Percentiles rank a stretch among this genome's conserved stretches.
Evolutionary conservation across 345 rosid species (phyloP).

Genomic region (Camelina neglecta): DNA sequence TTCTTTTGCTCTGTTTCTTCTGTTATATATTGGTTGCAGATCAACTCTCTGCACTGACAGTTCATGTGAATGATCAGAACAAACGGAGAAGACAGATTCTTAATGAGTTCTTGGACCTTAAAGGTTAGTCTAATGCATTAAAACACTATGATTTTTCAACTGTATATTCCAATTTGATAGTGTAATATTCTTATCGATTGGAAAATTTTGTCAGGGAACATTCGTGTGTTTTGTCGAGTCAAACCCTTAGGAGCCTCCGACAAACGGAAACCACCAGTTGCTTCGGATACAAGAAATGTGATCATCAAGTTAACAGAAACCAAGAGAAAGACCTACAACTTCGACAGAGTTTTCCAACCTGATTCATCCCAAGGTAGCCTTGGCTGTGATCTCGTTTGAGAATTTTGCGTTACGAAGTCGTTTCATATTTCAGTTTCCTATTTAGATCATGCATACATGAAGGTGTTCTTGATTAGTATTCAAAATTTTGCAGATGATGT

Average conservation of each 20-base stretch:
- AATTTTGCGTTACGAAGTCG: neutral
- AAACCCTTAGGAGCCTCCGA: constrained; percentile 50
- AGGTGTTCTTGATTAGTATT: constrained; percentile 21
- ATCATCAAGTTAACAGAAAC: constrained; percentile 49
- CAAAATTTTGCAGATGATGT: constrained; percentile 62
- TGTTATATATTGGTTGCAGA: constrained; percentile 48
- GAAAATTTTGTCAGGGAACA: constrained; percentile 53
- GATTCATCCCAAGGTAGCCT: constrained; percentile 70
- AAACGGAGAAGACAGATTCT: constrained; percentile 65
- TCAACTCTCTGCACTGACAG: constrained; percentile 52
- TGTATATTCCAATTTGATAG: neutral
- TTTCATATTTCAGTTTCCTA: too few relatives aligned
- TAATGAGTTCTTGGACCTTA: constrained; percentile 72
- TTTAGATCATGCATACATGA: neutral
- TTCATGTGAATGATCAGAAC: constrained; percentile 53
- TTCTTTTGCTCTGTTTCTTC: constrained; percentile 1
- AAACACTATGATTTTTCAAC: neutral
- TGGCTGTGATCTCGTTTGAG: neutral
- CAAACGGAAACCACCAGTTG: constrained; percentile 48
- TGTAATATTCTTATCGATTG: neutral
- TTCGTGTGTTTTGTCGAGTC: constrained; percentile 81
- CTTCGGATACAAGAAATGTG: constrained; percentile 57
- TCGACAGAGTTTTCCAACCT: constrained; percentile 70
- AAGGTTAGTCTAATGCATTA: constrained; percentile 52
- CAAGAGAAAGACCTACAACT: constrained; percentile 59